Base-by-base conservation (phyloP, 192 early-diverging fungal genomes). In the Irineochytrium annulatum region DNA sequence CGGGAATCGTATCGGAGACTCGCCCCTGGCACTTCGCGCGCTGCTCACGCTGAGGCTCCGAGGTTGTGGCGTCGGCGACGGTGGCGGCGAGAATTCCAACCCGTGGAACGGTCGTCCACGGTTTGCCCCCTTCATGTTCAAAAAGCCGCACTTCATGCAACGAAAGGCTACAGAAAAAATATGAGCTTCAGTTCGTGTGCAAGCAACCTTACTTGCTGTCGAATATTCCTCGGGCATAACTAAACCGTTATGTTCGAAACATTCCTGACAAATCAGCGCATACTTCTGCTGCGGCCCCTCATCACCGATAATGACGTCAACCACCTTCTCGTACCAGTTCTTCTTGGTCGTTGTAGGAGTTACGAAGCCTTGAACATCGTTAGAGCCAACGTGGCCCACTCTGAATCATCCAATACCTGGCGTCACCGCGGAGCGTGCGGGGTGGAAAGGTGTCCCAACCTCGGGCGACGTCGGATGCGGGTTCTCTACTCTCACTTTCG, bases 171-270 rank as follows among this genome's bases (percentile, higher is more conserved):
- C 1, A 34, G 32, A 24, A 6, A 51, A 31, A 31, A 16, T 20
- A 19, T 57, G 43, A 8, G 31, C 32, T 43, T 6, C 3, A 2
- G 13, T 41, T 20, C 34, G 4, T 1, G 54, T 14, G 11, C 4
- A 1, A 4, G n/a, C 13, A 55, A 31, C 60, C 69, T 56, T 78
- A 78, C 77, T 69, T 24, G 77, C 65, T 19, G 27, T 62, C 3
- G 63, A 27, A 51, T 79, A 82, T 48, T 94, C 91, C 27, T 92
- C 80, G 6, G 90, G 87, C 30, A 89, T 75, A 11, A 88, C 90
- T 35, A 98, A 76, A 0, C 96, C 96, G 70, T 98, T 98, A 68
- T 97, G 94, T 0, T 84, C 82, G 65, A 84, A 92, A 71, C 96
- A 98, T 37, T 85, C 76, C 29, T 87, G 77, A 68, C 96, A 98